These are phyloP conservation scores for Biscutella auriculata DNA, from an alignment of 441 rosid species.

Conservation along the genomic window DNA sequence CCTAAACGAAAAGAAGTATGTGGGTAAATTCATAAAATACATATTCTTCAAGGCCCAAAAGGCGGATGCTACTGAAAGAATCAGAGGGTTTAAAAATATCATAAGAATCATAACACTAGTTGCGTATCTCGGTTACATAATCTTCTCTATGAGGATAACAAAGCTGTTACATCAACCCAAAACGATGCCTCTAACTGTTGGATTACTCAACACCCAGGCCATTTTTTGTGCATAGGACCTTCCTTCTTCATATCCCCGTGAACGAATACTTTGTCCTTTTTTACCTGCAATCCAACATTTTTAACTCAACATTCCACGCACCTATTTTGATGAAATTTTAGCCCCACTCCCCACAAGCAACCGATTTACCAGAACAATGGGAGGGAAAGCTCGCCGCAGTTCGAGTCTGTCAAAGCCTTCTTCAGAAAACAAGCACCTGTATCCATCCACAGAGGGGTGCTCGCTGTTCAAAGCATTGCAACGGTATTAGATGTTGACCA, in stretches of 20 bases:
- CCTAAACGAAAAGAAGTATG: not conserved
- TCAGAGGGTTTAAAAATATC: not conserved
- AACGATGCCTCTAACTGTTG: not conserved
- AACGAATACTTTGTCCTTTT: slow-evolving; percentile 39
- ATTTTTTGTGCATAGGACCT: slow-evolving; percentile 21
- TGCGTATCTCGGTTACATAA: not conserved
- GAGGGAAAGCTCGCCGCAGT: slow-evolving; percentile 44
- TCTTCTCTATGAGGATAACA: not conserved
- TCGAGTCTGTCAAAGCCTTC: slow-evolving; percentile 55
- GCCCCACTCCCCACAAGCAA: not conserved
- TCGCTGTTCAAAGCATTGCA: slow-evolving; percentile 30
- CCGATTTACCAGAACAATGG: slow-evolving; percentile 44
- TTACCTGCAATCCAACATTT: slow-evolving; percentile 35
- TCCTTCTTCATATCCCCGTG: slow-evolving; percentile 29
- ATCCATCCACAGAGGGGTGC: slow-evolving; percentile 53
- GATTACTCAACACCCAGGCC: slow-evolving; percentile 38
- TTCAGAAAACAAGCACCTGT: slow-evolving; percentile 47
- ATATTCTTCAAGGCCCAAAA: not conserved
- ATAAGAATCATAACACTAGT: not conserved
- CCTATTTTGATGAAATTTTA: not conserved
- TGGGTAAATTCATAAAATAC: not conserved
- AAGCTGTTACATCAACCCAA: not conserved
- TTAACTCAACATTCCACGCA: slow-evolving; percentile 1
- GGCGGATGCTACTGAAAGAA: not conserved
- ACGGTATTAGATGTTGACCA: slow-evolving; percentile 6